These are phyloP conservation scores for Plasmopara halstedii DNA, from an alignment of 352 stramenopile species.

Conservation along the genomic window DNA sequence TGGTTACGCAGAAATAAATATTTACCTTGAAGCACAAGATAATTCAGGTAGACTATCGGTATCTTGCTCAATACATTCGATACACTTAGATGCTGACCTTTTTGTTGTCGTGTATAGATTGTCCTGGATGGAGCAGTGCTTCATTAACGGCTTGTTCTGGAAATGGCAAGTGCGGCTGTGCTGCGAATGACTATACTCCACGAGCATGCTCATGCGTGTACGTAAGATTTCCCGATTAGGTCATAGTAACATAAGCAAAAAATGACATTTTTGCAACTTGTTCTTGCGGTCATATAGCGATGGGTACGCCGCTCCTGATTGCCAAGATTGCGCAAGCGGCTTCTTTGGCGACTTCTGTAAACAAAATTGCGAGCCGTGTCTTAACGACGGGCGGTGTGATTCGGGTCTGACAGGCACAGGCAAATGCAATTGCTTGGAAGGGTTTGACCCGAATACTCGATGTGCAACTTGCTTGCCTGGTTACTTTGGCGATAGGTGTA, in stretches of 20 bases:
- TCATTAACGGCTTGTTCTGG: slow-evolving; percentile 41
- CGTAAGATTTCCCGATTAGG: slow-evolving; percentile 7
- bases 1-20: slow-evolving; percentile 67
- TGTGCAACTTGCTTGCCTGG: slow-evolving; percentile 74
- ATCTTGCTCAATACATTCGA: neutral
- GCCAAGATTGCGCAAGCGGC: slow-evolving; percentile 45
- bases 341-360: slow-evolving; percentile 54
- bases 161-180: slow-evolving; percentile 68
- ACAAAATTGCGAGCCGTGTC: slow-evolving; percentile 56
- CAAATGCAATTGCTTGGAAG: slow-evolving; percentile 60
- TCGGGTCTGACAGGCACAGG: slow-evolving; percentile 48
- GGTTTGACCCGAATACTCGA: slow-evolving; percentile 66
- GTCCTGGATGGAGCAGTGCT: slow-evolving; percentile 62
- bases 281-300: slow-evolving; percentile 12
- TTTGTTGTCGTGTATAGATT: slow-evolving; percentile 23
- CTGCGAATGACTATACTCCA: slow-evolving; percentile 45
- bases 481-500: slow-evolving; percentile 65
- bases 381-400: slow-evolving; percentile 69
- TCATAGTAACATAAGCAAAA: neutral
- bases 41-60: slow-evolving; percentile 41
- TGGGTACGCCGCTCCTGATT: slow-evolving; percentile 67
- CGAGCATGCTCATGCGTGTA: slow-evolving; percentile 67
- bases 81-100: neutral
- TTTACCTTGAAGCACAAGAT: slow-evolving; percentile 78
- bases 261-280: neutral